Evolutionary conservation across 2,329 filamentous ascomycete species (phyloP).

Genomic region (Dactylellina cionopaga): DNA sequence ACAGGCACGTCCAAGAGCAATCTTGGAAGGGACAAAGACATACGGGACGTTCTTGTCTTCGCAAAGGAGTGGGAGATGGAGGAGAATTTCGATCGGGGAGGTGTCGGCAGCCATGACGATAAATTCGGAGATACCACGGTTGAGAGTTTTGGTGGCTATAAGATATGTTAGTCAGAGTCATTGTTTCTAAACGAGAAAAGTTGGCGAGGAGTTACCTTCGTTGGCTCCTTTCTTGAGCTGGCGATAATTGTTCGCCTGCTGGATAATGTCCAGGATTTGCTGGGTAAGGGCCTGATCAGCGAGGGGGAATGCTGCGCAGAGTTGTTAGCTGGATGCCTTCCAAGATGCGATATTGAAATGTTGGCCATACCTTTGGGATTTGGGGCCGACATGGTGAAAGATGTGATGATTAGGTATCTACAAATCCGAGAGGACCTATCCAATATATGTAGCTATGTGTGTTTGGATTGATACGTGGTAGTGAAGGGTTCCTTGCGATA

Average conservation of each 20-base stretch:
- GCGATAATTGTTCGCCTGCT: conserved; percentile 74
- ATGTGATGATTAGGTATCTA: neutral
- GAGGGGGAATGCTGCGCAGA: conserved; percentile 57
- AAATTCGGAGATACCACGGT: conserved; percentile 88
- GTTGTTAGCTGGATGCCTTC: conserved; percentile 9
- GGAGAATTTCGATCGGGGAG: conserved; percentile 83
- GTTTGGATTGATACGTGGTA: conserved; percentile 11
- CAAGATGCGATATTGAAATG: neutral
- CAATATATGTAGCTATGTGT: neutral
- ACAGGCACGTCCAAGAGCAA: conserved; percentile 85
- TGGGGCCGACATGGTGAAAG: conserved; percentile 53
- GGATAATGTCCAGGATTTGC: conserved; percentile 83
- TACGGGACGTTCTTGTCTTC: conserved; percentile 82
- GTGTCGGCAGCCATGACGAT: conserved; percentile 91
- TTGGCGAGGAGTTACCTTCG: conserved; percentile 66
- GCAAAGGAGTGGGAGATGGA: conserved; percentile 87
- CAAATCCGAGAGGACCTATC: neutral
- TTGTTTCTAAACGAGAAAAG: neutral
- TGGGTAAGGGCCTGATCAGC: conserved; percentile 79
- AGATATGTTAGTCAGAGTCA: conserved; percentile 9
- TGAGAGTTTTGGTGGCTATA: conserved; percentile 81
- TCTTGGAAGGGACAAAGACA: conserved; percentile 79
- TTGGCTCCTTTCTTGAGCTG: conserved; percentile 92
- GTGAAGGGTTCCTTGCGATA: conserved; percentile 63
- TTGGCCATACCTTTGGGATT: conserved; percentile 55